phyloP scores from a whole-genome alignment of 2,329 filamentous ascomycete genomes.

The Arthrinium puccinioides region DNA sequence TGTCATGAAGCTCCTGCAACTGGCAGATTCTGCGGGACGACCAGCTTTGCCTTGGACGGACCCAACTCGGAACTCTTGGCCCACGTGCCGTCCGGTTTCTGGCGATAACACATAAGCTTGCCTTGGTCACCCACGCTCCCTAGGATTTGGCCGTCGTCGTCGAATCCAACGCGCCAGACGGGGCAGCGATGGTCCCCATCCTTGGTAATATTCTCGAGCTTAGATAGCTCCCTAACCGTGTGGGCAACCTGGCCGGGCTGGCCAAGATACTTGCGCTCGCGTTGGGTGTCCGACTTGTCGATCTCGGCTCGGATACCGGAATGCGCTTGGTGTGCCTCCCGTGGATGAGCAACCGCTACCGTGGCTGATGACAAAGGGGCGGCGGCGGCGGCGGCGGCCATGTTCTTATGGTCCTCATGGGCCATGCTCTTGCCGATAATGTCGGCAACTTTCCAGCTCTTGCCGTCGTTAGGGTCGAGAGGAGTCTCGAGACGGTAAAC shows the following conservation, averaged over 20 bases:
- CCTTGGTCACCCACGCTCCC: constrained; percentile 74
- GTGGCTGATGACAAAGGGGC: not conserved
- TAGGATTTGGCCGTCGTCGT: constrained; percentile 62
- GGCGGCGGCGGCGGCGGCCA: not conserved
- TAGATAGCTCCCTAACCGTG: constrained; percentile 54
- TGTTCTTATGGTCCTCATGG: constrained; percentile 17
- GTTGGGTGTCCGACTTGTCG: constrained; percentile 38
- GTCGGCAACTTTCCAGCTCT: constrained; percentile 41
- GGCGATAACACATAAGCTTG: constrained; percentile 53
- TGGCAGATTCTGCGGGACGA: constrained; percentile 26
- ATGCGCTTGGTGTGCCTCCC: constrained; percentile 25
- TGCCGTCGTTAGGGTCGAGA: constrained; percentile 36
- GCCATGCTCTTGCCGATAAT: constrained; percentile 29
- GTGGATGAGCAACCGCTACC: constrained; percentile 6
- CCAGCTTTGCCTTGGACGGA: constrained; percentile 50
- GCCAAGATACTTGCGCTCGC: constrained; percentile 45
- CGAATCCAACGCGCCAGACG: constrained; percentile 70
- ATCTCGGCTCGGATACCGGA: constrained; percentile 47
- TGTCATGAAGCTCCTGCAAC: too few species aligned
- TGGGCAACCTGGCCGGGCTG: constrained; percentile 62
- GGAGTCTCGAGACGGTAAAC: constrained; percentile 76
- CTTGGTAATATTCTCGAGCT: constrained; percentile 58
- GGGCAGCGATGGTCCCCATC: constrained; percentile 62
- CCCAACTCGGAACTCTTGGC: constrained; percentile 53
- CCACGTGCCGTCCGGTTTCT: constrained; percentile 51